Percentiles rank a stretch among this genome's conserved stretches.
Evolutionary conservation across 2,329 filamentous ascomycete genomes (phyloP).

Genomic region (Metarhizium guizhouense): DNA sequence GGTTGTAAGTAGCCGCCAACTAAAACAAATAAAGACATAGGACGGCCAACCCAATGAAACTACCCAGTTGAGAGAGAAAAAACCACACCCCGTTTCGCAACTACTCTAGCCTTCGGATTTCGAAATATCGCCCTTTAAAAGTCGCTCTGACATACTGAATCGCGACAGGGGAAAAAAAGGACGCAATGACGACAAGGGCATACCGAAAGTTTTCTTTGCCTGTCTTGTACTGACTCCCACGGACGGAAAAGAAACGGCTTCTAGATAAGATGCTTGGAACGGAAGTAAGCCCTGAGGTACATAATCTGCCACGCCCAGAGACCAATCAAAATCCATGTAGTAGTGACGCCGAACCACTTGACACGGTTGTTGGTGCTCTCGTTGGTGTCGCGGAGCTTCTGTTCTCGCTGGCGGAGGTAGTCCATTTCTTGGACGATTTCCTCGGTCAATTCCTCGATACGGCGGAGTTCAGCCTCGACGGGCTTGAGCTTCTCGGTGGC

Average conservation of each 20-base stretch:
- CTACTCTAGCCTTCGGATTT: not conserved
- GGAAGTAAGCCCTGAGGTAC: constrained; percentile 95
- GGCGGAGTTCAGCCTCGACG: constrained; percentile 85
- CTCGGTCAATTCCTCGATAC: constrained; percentile 81
- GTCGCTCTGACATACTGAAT: not conserved
- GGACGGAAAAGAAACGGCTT: not conserved
- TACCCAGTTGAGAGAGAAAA: not conserved
- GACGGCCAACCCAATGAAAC: not conserved
- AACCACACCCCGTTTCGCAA: not conserved
- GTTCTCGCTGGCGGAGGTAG: constrained; percentile 80
- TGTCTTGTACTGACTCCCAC: not conserved
- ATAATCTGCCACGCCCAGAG: constrained; percentile 96
- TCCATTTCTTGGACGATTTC: constrained; percentile 96
- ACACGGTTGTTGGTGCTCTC: constrained; percentile 98
- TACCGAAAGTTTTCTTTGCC: no score
- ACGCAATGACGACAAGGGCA: not conserved
- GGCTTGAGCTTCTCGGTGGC: constrained; percentile 96
- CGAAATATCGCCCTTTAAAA: not conserved
- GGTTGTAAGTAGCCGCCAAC: not conserved
- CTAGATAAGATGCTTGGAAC: constrained; percentile 40
- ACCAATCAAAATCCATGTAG: constrained; percentile 81
- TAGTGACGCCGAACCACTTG: constrained; percentile 95
- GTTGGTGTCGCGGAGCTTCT: constrained; percentile 95
- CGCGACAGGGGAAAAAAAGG: not conserved
- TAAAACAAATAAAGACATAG: constrained; percentile 1